These are phyloP conservation scores for Globisporangium cystogenes DNA, from an alignment of 352 stramenopile species.

Conservation along the genomic window DNA sequence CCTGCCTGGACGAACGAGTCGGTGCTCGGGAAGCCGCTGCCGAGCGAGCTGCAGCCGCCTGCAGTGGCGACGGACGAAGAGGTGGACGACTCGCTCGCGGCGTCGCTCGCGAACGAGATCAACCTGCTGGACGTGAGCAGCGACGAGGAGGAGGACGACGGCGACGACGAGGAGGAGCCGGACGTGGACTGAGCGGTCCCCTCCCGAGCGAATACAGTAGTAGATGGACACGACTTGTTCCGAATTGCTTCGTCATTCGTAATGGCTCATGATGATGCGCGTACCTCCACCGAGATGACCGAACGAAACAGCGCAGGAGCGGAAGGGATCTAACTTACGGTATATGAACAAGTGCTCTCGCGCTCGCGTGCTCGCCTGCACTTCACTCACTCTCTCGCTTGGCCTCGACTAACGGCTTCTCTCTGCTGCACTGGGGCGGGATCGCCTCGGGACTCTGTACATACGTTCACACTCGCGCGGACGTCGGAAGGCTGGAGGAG, in stretches of 20 bases:
- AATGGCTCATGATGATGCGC: no score
- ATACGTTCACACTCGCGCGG: neutral
- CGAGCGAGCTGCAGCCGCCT: slow-evolving; percentile 19
- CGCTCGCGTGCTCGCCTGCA: neutral
- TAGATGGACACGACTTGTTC: neutral
- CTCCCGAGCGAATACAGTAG: neutral
- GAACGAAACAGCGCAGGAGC: neutral
- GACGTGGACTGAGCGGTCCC: slow-evolving; percentile 36
- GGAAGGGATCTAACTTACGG: neutral
- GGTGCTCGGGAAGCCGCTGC: slow-evolving; percentile 28
- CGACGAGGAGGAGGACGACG: slow-evolving; percentile 70
- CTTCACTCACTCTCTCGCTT: neutral
- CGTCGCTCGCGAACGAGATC: slow-evolving; percentile 61
- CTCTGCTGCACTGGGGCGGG: no score
- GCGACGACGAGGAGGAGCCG: slow-evolving; percentile 26
- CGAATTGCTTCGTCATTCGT: no score
- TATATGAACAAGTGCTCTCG: slow-evolving; percentile 1
- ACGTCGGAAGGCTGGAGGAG: neutral
- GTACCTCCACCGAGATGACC: neutral
- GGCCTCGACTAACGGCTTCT: neutral
- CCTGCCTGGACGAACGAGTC: slow-evolving; percentile 12
- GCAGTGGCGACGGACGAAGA: slow-evolving; percentile 42
- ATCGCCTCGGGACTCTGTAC: neutral
- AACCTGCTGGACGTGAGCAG: slow-evolving; percentile 77
- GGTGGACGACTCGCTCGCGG: slow-evolving; percentile 62